A percentile compares a stretch with the other conserved stretches of the same genome.
Evolutionary conservation across 2,329 filamentous ascomycete genomes (phyloP).

Genomic region (Colletotrichum neosansevieriae): DNA sequence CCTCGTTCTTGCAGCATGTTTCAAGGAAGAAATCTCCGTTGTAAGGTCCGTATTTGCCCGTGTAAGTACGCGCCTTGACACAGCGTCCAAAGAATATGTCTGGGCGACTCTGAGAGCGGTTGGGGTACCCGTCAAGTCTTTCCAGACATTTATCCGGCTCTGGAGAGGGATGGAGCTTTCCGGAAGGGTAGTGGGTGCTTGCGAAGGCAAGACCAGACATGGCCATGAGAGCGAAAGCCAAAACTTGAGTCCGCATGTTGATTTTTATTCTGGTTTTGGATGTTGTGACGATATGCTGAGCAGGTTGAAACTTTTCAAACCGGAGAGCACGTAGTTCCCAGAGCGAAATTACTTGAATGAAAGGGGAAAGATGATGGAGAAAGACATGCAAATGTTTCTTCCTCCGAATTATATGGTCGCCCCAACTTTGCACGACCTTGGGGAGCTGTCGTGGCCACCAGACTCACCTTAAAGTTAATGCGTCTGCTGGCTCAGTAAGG

Average conservation of each 20-base stretch:
- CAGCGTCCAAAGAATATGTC: slow-evolving; percentile 13
- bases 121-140: slow-evolving; percentile 17
- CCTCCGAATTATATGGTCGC: no score
- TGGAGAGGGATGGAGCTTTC: background rate
- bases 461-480: no score
- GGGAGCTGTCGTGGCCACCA: no score
- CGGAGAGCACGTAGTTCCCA: no score
- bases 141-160: slow-evolving; percentile 13
- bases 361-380: no score
- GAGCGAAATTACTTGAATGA: no score
- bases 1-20: slow-evolving; percentile 19
- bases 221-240: background rate
- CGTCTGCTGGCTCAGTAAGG: no score
- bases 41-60: slow-evolving; percentile 17
- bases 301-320: no score
- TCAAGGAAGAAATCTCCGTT: slow-evolving; percentile 18
- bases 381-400: no score
- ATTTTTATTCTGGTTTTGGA: background rate
- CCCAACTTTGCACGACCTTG: no score
- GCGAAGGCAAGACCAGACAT: background rate
- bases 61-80: slow-evolving; percentile 18
- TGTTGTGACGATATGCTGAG: background rate
- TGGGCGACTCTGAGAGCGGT: background rate
- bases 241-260: background rate
- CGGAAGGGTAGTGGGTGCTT: background rate